These are phyloP conservation scores for Fonsecaea nubica DNA, from an alignment of 2,329 filamentous ascomycete genomes.

Conservation along the genomic window DNA sequence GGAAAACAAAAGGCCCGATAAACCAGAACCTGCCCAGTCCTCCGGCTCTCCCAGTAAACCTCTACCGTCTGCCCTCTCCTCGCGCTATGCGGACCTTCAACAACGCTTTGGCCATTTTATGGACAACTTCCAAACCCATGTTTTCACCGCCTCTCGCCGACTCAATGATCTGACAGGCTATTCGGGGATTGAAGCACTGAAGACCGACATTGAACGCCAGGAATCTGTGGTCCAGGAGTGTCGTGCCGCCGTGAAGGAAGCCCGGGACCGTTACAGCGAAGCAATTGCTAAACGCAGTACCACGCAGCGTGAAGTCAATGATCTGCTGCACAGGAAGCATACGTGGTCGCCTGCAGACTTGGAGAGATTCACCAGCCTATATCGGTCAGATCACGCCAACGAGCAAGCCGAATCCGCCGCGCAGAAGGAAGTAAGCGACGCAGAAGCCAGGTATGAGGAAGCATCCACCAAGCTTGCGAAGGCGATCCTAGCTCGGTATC, in stretches of 20 bases:
- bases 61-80: slow-evolving; percentile 61
- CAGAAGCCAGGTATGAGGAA: slow-evolving; percentile 81
- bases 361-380: slow-evolving; percentile 91
- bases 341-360: slow-evolving; percentile 86
- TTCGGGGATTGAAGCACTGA: slow-evolving; percentile 85
- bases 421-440: slow-evolving; percentile 72
- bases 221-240: slow-evolving; percentile 61
- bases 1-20: slow-evolving; percentile 12
- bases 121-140: slow-evolving; percentile 85
- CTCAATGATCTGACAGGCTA: slow-evolving; percentile 96
- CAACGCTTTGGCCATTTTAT: slow-evolving; percentile 73
- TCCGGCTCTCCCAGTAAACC: slow-evolving; percentile 40
- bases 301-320: slow-evolving; percentile 94
- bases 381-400: slow-evolving; percentile 89
- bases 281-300: slow-evolving; percentile 82
- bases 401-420: slow-evolving; percentile 80
- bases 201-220: slow-evolving; percentile 74
- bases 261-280: slow-evolving; percentile 79
- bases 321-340: slow-evolving; percentile 90
- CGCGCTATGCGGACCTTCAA: slow-evolving; percentile 62
- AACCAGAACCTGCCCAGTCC: slow-evolving; percentile 6
- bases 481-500: slow-evolving; percentile 87
- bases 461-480: slow-evolving; percentile 76
- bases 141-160: slow-evolving; percentile 82
- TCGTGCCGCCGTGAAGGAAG: slow-evolving; percentile 70